Base-by-base conservation (phyloP, 768 basidiomycete genomes). In the Cystofilobasidium ferigula region DNA sequence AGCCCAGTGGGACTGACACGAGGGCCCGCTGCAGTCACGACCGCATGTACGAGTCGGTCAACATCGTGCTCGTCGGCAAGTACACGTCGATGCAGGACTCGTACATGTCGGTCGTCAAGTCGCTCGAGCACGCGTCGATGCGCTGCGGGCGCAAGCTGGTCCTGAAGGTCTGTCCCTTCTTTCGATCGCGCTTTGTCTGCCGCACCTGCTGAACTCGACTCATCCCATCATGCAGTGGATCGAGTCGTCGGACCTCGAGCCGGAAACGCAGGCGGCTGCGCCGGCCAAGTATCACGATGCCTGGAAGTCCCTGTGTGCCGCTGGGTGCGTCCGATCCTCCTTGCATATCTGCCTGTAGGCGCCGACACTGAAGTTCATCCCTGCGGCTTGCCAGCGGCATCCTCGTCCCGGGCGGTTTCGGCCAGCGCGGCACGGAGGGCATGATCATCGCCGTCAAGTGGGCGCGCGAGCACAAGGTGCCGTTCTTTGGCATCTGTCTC, bases 381-480 rank as follows among this genome's bases (percentile, higher is more conserved):
- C 71, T 36, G 20, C 12, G 18, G 16, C 20, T 38, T 43, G 0
- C 42, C 63, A 92, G 90, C 63, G 95, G 94, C 68, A 91, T 99
- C 72, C 88, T 98, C 62, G 90, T 99, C 18, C 94, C 94, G 1
- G 95, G 94, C 58, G 94, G 94, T 14, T 99, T 99, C 74, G 94
- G 94, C 24, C 78, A 80, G 13, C 88, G 94, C 43, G 94, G 94
- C 26, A 91, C 87, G 0, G 93, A 95, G 77, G 94, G 94, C 45
- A 97, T 99, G 94, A 86, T 97, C 73, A 82, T 92, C 58, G 94
- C 94, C n/a, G 90, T 92, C 76, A 93, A 90, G 76, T 93, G 93
- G 82, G 92, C 94, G 0, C 82, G 94, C 63, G 92, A 98, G 77
- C 88, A 94, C 74, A 89, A 90, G 68, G 78, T 92, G 9, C 95